phyloP scores from a whole-genome alignment of 148 eudicot genomes.

The Cornus kousa region DNA sequence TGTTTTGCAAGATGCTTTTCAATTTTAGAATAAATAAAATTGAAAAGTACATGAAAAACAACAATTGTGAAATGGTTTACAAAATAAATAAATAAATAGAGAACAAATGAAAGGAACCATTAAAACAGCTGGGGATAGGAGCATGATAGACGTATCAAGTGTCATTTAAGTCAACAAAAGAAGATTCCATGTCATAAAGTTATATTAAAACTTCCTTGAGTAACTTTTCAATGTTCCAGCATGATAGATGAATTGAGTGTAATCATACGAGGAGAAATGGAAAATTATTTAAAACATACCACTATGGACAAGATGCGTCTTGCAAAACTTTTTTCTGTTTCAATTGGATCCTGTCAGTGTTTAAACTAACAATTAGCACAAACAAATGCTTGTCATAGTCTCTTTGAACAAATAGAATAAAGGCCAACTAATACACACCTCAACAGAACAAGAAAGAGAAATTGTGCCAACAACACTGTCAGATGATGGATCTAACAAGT shows the following conservation, averaged over 20 bases:
- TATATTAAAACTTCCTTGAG: not conserved
- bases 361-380: constrained; percentile 3
- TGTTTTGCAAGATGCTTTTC: not conserved
- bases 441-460: constrained; percentile 69
- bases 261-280: not conserved
- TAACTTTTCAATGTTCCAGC: not conserved
- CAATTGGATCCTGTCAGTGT: constrained; percentile 67
- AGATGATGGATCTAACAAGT: constrained; percentile 67
- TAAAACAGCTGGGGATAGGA: no score
- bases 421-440: constrained; percentile 48
- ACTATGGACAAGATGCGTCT: constrained; percentile 72
- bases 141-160: not conserved
- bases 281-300: constrained; percentile 43
- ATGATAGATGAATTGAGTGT: constrained; percentile 1
- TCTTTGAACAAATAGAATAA: constrained; percentile 15
- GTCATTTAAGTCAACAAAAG: not conserved
- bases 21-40: not conserved
- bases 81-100: not conserved
- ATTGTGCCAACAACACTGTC: constrained; percentile 58
- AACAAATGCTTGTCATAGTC: constrained; percentile 14
- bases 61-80: not conserved
- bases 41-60: not conserved
- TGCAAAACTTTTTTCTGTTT: constrained; percentile 82
- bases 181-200: not conserved
- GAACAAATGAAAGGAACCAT: not conserved